These are phyloP conservation scores for Pythium guiyangense DNA, from an alignment of 352 stramenopile species.

Conservation along the genomic window DNA sequence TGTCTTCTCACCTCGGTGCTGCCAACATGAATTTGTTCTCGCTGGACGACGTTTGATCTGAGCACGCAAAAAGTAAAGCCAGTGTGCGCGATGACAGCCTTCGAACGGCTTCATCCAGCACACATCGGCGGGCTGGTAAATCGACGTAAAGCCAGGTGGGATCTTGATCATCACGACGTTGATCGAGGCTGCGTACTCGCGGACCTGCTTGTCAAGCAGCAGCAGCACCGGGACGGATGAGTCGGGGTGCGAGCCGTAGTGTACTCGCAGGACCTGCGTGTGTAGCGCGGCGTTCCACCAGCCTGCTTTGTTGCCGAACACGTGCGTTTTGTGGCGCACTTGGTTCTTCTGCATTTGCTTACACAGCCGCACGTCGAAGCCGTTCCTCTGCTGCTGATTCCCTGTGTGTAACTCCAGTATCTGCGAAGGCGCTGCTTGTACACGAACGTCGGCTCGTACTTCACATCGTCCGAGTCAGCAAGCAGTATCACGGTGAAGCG, in stretches of 20 bases:
- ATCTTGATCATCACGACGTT: not conserved
- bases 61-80: not conserved
- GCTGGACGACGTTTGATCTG: not conserved
- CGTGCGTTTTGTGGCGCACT: not conserved
- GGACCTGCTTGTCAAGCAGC: not conserved
- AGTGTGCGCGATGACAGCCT: not conserved
- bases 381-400: not conserved
- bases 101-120: not conserved
- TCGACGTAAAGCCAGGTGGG: not conserved
- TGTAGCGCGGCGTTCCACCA: too few relatives aligned
- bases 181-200: not conserved
- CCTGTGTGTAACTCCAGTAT: not conserved
- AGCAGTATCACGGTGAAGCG: not conserved
- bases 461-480: not conserved
- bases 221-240: not conserved
- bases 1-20: not conserved
- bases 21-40: not conserved
- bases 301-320: constrained; percentile 2
- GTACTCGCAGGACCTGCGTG: too few relatives aligned
- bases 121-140: not conserved
- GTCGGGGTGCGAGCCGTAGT: not conserved
- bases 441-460: not conserved
- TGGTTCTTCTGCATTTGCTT: not conserved
- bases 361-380: not conserved
- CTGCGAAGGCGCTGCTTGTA: not conserved